These are phyloP conservation scores for Agaricus sinodeliciosus DNA, from an alignment of 768 basidiomycete genomes.

Conservation along the genomic window DNA sequence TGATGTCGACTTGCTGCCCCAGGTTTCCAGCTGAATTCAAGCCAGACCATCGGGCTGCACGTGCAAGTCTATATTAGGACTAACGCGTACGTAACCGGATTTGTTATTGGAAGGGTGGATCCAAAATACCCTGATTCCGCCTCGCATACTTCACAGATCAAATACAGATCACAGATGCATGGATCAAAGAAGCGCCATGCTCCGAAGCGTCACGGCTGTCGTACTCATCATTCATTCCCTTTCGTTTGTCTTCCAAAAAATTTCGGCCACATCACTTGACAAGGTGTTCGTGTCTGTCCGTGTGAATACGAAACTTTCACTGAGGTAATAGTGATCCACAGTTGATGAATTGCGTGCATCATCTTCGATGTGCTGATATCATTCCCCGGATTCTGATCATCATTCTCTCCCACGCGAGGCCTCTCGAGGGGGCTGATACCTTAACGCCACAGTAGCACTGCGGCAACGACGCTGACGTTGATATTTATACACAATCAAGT, in stretches of 20 bases:
- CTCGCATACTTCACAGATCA: constrained; percentile 1
- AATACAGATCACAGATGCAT: constrained; percentile 4
- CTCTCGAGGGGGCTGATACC: constrained; percentile 8
- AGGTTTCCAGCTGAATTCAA: not conserved
- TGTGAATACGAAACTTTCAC: not conserved
- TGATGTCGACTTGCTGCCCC: constrained; percentile 10
- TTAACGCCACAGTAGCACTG: constrained; percentile 5
- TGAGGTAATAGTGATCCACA: not conserved
- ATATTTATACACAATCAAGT: constrained; percentile 8
- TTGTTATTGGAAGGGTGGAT: constrained; percentile 3
- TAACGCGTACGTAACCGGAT: constrained; percentile 4
- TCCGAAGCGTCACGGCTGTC: constrained; percentile 6
- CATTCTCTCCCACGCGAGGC: constrained; percentile 10
- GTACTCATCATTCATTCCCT: not conserved
- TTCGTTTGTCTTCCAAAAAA: constrained; percentile 9
- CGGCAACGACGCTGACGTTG: constrained; percentile 6
- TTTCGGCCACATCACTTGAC: constrained; percentile 4
- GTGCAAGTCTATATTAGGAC: constrained; percentile 6
- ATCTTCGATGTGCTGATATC: not conserved
- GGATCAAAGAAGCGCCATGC: constrained; percentile 9
- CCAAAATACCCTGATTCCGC: constrained; percentile 9
- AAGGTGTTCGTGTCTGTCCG: not conserved
- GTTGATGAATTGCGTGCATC: not conserved
- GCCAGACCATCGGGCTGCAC: constrained; percentile 4
- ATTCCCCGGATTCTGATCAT: constrained; percentile 4